Conservation (phyloP, 768 basidiomycete genomes). For the Strobilomyces echinocephalus region DNA sequence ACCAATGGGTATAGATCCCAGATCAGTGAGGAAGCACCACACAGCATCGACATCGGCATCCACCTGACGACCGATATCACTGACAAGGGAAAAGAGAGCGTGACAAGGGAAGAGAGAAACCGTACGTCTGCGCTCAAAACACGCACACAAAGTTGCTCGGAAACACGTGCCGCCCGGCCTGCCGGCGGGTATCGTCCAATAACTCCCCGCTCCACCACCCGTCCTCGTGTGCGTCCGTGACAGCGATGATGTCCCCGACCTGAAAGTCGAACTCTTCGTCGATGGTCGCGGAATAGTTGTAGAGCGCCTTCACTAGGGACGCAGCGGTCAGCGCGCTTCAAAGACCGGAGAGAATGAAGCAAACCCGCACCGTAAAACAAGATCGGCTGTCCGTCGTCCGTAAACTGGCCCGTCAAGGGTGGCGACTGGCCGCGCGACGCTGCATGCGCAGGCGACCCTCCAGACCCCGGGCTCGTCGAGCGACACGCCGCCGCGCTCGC, state of each 20-base stretch:
- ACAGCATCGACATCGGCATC: too few species aligned
- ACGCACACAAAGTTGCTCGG: constrained; percentile 60
- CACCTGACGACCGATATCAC: too few species aligned
- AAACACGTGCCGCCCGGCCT: constrained; percentile 73
- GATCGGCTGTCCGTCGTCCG: constrained; percentile 57
- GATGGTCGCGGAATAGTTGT: constrained; percentile 79
- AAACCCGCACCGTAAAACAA: neutral
- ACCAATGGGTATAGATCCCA: too few species aligned
- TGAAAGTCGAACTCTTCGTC: constrained; percentile 98
- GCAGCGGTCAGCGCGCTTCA: too few species aligned
- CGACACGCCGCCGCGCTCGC: constrained; percentile 31
- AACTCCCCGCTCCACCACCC: constrained; percentile 97
- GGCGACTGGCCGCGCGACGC: constrained; percentile 11
- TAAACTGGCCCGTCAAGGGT: constrained; percentile 64
- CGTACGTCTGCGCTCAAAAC: neutral
- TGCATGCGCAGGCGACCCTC: constrained; percentile 50
- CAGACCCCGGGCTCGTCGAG: constrained; percentile 38
- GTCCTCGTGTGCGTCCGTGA: constrained; percentile 89
- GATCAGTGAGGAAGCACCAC: too few species aligned
- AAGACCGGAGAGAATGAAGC: too few species aligned
- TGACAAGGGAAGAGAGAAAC: too few species aligned
- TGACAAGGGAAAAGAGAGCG: too few species aligned
- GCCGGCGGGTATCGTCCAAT: constrained; percentile 69
- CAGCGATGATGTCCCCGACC: constrained; percentile 90
- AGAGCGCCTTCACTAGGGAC: constrained; percentile 74